Evolutionary conservation across 2,329 filamentous ascomycete genomes (phyloP).

Genomic region (Pestalotiopsis sp.): DNA sequence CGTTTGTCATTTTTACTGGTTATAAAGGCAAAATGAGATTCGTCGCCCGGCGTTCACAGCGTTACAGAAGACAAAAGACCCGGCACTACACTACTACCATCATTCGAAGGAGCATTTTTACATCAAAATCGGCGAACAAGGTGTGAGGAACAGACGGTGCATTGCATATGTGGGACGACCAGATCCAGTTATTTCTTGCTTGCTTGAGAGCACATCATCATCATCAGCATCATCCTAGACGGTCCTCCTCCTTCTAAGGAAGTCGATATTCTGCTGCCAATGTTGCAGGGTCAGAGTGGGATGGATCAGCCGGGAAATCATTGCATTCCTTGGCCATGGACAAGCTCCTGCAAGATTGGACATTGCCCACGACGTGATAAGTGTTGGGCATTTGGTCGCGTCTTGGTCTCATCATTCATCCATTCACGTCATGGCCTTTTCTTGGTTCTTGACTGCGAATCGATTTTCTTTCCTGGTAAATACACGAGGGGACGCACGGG

Average conservation of each 20-base stretch:
- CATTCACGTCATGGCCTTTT: not conserved
- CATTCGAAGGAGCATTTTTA: constrained; percentile 10
- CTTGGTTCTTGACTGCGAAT: not conserved
- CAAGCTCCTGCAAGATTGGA: no score
- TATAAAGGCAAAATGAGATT: constrained; percentile 7
- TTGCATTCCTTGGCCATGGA: no score
- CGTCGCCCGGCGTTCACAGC: constrained; percentile 6
- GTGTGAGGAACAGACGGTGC: not conserved
- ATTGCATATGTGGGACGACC: not conserved
- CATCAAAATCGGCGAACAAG: constrained; percentile 11
- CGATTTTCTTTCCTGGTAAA: not conserved
- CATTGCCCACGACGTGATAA: no score
- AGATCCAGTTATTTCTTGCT: not conserved
- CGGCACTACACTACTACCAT: constrained; percentile 4
- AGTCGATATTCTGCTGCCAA: not conserved
- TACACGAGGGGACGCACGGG: constrained; percentile 2
- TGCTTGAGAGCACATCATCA: not conserved
- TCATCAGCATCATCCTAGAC: not conserved
- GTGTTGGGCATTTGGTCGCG: not conserved
- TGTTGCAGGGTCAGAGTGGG: not conserved
- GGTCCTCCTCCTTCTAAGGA: not conserved
- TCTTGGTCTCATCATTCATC: not conserved
- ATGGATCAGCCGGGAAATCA: no score
- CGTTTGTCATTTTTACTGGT: constrained; percentile 2
- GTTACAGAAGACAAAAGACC: constrained; percentile 11